Evolutionary conservation across 768 basidiomycete genomes (phyloP).

Genomic region (Tricholoma saponaceum): DNA sequence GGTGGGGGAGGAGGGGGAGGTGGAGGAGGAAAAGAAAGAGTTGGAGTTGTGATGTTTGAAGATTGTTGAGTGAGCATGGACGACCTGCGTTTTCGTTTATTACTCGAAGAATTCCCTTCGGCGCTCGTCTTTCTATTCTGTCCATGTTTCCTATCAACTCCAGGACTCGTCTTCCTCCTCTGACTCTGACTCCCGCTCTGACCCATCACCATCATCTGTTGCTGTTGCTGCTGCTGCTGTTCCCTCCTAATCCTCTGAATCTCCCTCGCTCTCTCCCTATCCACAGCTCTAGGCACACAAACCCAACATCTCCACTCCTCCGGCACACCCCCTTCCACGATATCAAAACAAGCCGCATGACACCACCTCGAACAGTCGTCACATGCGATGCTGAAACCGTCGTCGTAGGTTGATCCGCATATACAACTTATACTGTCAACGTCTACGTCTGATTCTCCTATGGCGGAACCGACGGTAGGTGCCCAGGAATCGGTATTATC

Average conservation of each 20-base stretch:
- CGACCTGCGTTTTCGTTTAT: background rate
- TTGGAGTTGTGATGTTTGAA: constrained; percentile 31
- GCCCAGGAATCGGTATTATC: too few relatives aligned
- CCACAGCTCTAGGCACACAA: constrained; percentile 48
- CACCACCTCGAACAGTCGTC: constrained; percentile 76
- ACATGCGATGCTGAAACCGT: constrained; percentile 78
- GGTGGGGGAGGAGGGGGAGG: background rate
- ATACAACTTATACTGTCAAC: constrained; percentile 59
- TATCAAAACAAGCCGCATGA: constrained; percentile 73
- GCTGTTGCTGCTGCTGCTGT: constrained; percentile 16
- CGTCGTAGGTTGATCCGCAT: constrained; percentile 65
- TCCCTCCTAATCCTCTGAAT: constrained; percentile 38
- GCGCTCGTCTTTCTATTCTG: constrained; percentile 30
- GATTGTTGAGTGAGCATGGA: too few relatives aligned
- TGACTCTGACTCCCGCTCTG: constrained; percentile 10
- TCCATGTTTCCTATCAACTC: constrained; percentile 28
- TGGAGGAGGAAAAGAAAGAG: constrained; percentile 18
- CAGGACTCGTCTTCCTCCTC: constrained; percentile 28
- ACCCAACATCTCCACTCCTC: constrained; percentile 78
- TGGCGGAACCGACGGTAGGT: too few relatives aligned
- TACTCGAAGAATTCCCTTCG: constrained; percentile 16
- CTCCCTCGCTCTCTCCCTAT: constrained; percentile 44
- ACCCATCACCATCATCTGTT: constrained; percentile 19
- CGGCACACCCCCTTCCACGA: constrained; percentile 53
- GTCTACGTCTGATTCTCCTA: background rate